A percentile compares a stretch with the other conserved stretches of the same genome.
Conservation (phyloP, 176 grass and related monocot species). For the Urochloa ruziziensis region DNA sequence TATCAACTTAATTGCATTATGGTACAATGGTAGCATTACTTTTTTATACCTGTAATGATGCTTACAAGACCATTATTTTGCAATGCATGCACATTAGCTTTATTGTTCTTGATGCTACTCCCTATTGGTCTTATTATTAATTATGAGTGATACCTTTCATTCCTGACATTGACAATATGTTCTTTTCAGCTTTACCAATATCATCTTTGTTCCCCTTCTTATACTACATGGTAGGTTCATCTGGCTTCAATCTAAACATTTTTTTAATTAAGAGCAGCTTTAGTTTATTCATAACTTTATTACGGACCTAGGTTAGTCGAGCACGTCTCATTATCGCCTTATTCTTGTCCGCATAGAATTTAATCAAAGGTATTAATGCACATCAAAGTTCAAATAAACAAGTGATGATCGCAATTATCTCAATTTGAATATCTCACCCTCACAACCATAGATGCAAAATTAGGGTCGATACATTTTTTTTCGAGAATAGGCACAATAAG, state of each 20-base stretch:
- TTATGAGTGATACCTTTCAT: neutral
- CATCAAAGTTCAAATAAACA: neutral
- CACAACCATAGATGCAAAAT: neutral
- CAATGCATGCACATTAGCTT: neutral
- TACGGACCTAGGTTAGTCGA: neutral
- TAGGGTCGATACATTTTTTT: no score
- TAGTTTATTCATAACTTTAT: neutral
- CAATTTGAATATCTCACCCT: no score
- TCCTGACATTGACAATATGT: neutral
- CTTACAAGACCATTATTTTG: no score
- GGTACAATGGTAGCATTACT: no score
- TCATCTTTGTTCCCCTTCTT: constrained; percentile 71
- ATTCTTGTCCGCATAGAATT: neutral
- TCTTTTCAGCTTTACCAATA: constrained; percentile 72
- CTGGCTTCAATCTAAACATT: neutral
- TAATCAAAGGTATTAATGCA: neutral
- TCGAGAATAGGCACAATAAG: no score
- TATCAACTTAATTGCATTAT: no score
- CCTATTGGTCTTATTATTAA: neutral
- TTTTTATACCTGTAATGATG: no score
- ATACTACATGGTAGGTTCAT: constrained; percentile 84
- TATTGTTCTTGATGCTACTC: neutral
- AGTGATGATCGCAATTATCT: no score
- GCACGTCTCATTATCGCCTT: no score
- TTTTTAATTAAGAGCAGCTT: neutral